Evolutionary conservation across 495 filamentous ascomycete species (phyloP), one percentile per base, ranked within the genome.

Genomic region (Aspergillus indologenus): DNA sequence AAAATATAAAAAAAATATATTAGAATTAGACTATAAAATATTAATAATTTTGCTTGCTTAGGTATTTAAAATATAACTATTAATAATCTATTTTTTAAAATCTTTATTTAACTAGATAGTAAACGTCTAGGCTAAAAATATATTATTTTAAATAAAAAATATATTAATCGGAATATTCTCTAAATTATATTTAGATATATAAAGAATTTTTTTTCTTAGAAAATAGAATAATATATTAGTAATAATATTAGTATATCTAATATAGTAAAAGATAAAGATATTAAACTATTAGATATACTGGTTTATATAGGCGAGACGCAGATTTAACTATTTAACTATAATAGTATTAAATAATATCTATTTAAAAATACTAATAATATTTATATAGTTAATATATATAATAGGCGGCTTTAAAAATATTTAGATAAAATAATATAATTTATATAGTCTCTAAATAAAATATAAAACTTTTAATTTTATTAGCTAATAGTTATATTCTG

Each of bases 1-100:
- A 53, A 26, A 53, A 40, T 53, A 53, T 7, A 40, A 12, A 34
- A 53, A 18, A 17, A 34, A 40, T 18, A 12, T 31, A 5, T 53
- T 18, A 31, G 21, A 31, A 53, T 53, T 31, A 53, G 18, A 26
- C 17, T n/a, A 26, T 53, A 53, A n/a, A 34, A 31, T 53, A 53
- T 31, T 53, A 34, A 53, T 5, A 31, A 53, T 53, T 34, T 34
- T 12, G 26, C 5, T 50, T 20, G 18, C n/a, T n/a, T n/a, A n/a
- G n/a, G n/a, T n/a, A n/a, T n/a, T 9, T 29, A 29, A 29, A 9
- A 29, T 26, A 29, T 29, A 29, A 9, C 9, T 18, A 34, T 24
- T 31, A 20, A 20, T 20, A 26, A 53, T 29, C 21, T 34, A 40
- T 17, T 31, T 17, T 20, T 53, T 53, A 31, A 53, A 34, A 3